phyloP scores from a whole-genome alignment of 1,284 basidiomycete genomes.

The Ceratobasidium sp. region DNA sequence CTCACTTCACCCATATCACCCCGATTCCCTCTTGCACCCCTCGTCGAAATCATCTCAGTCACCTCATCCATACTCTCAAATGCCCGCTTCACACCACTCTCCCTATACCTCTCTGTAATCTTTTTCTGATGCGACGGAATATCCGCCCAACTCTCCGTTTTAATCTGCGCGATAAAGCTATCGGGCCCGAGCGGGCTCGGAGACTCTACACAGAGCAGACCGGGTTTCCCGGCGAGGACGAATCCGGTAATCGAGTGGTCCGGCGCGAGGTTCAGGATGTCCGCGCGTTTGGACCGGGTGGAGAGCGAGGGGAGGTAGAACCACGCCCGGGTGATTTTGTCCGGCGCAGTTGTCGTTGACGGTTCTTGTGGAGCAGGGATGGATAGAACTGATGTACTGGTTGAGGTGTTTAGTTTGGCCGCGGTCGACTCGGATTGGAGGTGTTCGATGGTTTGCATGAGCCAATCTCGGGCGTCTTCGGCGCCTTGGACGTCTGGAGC shows the following conservation, averaged over 20 bases:
- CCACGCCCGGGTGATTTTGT: constrained; percentile 47
- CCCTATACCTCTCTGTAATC: constrained; percentile 49
- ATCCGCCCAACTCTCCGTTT: constrained; percentile 50
- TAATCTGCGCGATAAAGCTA: constrained; percentile 48
- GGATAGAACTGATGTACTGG: neutral
- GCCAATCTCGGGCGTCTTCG: constrained; percentile 42
- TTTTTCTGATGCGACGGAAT: constrained; percentile 51
- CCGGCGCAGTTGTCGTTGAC: neutral
- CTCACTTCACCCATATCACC: constrained; percentile 49
- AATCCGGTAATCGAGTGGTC: constrained; percentile 49
- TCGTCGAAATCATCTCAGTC: constrained; percentile 48
- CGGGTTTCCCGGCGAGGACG: constrained; percentile 50
- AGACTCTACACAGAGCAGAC: constrained; percentile 49
- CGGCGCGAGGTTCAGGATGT: constrained; percentile 48
- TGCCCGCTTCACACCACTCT: constrained; percentile 44
- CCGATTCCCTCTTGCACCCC: constrained; percentile 48
- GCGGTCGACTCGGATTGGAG: constrained; percentile 36
- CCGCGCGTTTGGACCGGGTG: constrained; percentile 49
- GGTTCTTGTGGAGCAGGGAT: neutral
- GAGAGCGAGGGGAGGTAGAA: constrained; percentile 51
- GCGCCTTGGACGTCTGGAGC: constrained; percentile 27
- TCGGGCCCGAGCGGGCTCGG: constrained; percentile 44
- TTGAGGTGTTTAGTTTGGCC: neutral
- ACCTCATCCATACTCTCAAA: constrained; percentile 46
- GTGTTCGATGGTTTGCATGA: constrained; percentile 45